phyloP scores from a whole-genome alignment of 306 rosid genomes.

The Erythrophleum fordii region DNA sequence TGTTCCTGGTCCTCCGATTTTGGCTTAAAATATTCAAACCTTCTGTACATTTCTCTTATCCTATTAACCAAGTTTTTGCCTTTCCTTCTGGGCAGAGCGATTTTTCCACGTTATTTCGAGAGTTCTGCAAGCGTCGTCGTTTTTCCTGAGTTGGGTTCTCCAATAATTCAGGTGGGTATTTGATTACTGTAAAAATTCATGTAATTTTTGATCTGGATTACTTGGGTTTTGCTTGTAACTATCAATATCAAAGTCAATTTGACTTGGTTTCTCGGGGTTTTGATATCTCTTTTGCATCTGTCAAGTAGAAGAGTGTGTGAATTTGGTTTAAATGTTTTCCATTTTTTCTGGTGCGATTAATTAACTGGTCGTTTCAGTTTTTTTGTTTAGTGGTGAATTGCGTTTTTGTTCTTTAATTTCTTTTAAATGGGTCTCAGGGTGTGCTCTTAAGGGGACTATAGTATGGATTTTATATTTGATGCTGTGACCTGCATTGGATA shows the following conservation, averaged over 20 bases:
- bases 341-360: background rate
- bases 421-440: constrained; percentile 33
- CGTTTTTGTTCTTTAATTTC: constrained; percentile 21
- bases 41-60: background rate
- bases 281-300: constrained; percentile 15
- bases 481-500: constrained; percentile 26
- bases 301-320: background rate
- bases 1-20: background rate
- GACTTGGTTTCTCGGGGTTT: constrained; percentile 33
- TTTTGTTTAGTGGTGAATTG: constrained; percentile 32
- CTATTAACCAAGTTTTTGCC: background rate
- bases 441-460: constrained; percentile 22
- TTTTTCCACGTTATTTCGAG: constrained; percentile 22
- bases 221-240: background rate
- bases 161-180: background rate
- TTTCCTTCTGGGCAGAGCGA: background rate
- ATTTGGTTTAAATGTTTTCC: background rate
- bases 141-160: background rate
- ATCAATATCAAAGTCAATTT: background rate
- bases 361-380: constrained; percentile 11
- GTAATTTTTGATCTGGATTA: background rate
- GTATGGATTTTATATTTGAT: constrained; percentile 32
- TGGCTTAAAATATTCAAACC: background rate
- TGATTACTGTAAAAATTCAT: background rate
- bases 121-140: background rate